Conservation (phyloP, 2,329 filamentous ascomycete genomes). For the Hirsutella minnesotensis region DNA sequence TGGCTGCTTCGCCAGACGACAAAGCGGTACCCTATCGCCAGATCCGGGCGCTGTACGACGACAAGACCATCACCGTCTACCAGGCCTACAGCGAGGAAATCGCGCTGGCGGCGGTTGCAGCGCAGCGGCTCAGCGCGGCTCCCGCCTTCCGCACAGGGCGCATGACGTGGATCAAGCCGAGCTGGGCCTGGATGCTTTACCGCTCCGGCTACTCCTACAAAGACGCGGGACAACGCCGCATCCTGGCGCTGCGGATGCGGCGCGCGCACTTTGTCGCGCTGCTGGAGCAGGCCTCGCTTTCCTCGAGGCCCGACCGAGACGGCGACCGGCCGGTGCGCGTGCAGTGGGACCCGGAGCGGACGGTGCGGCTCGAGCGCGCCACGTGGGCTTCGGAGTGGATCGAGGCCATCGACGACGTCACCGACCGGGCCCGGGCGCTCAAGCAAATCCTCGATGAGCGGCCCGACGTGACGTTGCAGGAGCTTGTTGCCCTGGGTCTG, state of each 20-base stretch:
- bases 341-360: slow-evolving; percentile 54
- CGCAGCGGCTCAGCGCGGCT: slow-evolving; percentile 40
- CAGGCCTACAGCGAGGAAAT: slow-evolving; percentile 46
- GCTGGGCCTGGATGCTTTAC: slow-evolving; percentile 54
- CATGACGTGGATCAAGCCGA: slow-evolving; percentile 57
- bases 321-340: slow-evolving; percentile 31
- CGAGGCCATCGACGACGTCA: slow-evolving; percentile 45
- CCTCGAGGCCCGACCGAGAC: background rate
- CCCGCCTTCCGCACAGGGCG: slow-evolving; percentile 37
- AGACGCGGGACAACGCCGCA: slow-evolving; percentile 38
- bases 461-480: slow-evolving; percentile 17
- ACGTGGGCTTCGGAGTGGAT: slow-evolving; percentile 40
- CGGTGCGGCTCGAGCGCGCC: slow-evolving; percentile 27
- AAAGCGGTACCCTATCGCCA: slow-evolving; percentile 36
- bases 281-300: slow-evolving; percentile 16
- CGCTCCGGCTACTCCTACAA: slow-evolving; percentile 49
- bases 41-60: slow-evolving; percentile 39
- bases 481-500: slow-evolving; percentile 24
- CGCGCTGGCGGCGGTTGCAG: slow-evolving; percentile 35
- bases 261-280: slow-evolving; percentile 36
- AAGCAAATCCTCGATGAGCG: slow-evolving; percentile 31
- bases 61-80: slow-evolving; percentile 45
- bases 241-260: slow-evolving; percentile 45
- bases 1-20: no score
- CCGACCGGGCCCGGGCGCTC: slow-evolving; percentile 35